These are phyloP conservation scores for Schizosaccharomyces versatilis DNA, from an alignment of 1,139 yeast species.

Conservation along the genomic window DNA sequence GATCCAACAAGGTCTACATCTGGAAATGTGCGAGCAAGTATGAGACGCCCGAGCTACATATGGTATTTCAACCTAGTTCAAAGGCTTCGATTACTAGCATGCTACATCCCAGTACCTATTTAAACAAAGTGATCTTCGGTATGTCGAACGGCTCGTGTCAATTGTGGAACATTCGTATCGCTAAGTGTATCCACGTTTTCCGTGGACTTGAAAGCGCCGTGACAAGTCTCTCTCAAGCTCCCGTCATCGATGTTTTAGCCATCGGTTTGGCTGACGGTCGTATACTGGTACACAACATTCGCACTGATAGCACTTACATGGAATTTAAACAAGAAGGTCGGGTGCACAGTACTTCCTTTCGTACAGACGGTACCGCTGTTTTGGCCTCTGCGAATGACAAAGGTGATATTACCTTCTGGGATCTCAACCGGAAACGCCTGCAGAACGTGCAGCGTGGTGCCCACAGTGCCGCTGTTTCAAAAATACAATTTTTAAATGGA, in stretches of 20 bases:
- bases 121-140: constrained; percentile 64
- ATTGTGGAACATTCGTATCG: constrained; percentile 19
- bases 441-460: constrained; percentile 55
- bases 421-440: constrained; percentile 46
- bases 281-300: constrained; percentile 43
- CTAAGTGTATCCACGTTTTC: constrained; percentile 12
- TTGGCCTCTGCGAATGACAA: constrained; percentile 55
- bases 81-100: constrained; percentile 53
- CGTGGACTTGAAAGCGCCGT: constrained; percentile 26
- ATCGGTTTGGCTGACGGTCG: constrained; percentile 54
- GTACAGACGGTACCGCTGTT: constrained; percentile 80
- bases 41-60: constrained; percentile 41
- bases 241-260: constrained; percentile 67
- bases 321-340: constrained; percentile 38
- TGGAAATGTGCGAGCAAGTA: constrained; percentile 30
- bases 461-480: constrained; percentile 44
- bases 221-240: constrained; percentile 55
- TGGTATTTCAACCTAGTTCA: constrained; percentile 34
- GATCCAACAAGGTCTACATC: constrained; percentile 24
- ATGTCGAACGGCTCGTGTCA: constrained; percentile 15
- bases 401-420: constrained; percentile 76
- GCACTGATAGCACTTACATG: constrained; percentile 38
- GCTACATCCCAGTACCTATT: constrained; percentile 72
- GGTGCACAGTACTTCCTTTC: constrained; percentile 56
- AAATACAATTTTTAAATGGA: constrained; percentile 60